These are phyloP conservation scores for Saccharomyces pastorianus DNA, from an alignment of 1,139 yeast species.

Conservation along the genomic window DNA sequence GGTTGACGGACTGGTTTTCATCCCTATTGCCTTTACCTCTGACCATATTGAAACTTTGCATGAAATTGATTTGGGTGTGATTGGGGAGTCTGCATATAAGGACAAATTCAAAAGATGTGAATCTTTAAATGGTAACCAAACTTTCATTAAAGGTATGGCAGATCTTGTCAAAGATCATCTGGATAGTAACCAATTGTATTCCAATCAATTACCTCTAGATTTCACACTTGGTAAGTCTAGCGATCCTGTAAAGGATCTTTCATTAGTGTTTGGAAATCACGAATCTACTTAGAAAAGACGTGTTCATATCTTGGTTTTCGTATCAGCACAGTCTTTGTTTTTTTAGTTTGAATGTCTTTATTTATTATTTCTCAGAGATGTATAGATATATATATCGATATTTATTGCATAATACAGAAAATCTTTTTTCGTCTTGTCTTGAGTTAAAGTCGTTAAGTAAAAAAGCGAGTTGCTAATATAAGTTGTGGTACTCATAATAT, in stretches of 20 bases:
- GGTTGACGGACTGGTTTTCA: constrained; percentile 67
- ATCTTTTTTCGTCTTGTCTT: no score
- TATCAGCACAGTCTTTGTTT: neutral
- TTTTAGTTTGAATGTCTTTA: neutral
- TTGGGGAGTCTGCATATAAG: constrained; percentile 59
- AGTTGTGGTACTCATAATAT: no score
- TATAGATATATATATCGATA: no score
- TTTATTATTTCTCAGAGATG: neutral
- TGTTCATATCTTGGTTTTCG: neutral
- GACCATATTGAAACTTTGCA: constrained; percentile 94
- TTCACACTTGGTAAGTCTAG: constrained; percentile 49
- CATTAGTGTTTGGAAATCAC: constrained; percentile 50
- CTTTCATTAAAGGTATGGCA: constrained; percentile 78
- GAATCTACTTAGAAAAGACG: neutral
- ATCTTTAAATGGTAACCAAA: constrained; percentile 75
- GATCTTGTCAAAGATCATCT: constrained; percentile 72
- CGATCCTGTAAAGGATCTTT: constrained; percentile 56
- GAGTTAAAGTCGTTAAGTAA: no score
- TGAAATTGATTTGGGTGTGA: constrained; percentile 80
- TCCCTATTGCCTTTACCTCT: constrained; percentile 92
- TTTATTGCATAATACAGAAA: no score
- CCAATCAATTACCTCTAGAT: constrained; percentile 65
- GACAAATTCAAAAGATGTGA: constrained; percentile 82
- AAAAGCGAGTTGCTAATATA: no score
- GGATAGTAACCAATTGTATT: constrained; percentile 44